A percentile compares a stretch with the other conserved stretches of the same genome.
Evolutionary conservation across 2,329 filamentous ascomycete species (phyloP).

Genomic region (Colletotrichum shisoi): DNA sequence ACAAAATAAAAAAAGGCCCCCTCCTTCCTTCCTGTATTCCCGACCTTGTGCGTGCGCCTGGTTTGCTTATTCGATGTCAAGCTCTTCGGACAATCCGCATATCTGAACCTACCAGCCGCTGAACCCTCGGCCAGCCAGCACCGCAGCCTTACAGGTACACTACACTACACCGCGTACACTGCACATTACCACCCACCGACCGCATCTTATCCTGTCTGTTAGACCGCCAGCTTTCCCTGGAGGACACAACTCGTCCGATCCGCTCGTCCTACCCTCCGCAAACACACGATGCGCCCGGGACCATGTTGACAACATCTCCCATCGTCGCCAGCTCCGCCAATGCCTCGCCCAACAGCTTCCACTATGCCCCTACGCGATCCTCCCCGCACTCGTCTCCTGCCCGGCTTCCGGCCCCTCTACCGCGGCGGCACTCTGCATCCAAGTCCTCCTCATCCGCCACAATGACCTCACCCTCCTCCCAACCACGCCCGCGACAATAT

Average conservation of each 20-base stretch:
- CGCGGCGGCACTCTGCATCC: conserved; percentile 51
- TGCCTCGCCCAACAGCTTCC: conserved; percentile 60
- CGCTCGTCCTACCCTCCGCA: conserved; percentile 11
- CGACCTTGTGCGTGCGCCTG: conserved; percentile 7
- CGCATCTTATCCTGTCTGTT: conserved; percentile 2
- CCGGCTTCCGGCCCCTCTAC: conserved; percentile 53
- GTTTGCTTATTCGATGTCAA: conserved; percentile 19
- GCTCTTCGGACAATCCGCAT: conserved; percentile 34
- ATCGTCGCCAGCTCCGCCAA: conserved; percentile 60
- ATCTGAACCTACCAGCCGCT: conserved; percentile 20
- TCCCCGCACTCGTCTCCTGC: conserved; percentile 53
- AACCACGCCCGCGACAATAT: conserved; percentile 51
- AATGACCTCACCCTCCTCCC: conserved; percentile 44
- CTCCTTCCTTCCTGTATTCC: conserved; percentile 26
- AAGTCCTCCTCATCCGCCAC: conserved; percentile 47
- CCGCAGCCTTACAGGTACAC: conserved; percentile 1
- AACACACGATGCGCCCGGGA: conserved; percentile 58
- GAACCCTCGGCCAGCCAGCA: neutral
- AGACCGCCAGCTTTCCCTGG: conserved; percentile 1
- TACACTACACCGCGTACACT: neutral
- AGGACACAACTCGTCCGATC: conserved; percentile 17
- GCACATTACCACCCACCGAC: neutral
- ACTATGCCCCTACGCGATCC: conserved; percentile 58
- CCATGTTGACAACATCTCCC: conserved; percentile 68
- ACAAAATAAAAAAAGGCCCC: neutral